Base-by-base conservation (phyloP, 2,329 filamentous ascomycete genomes). In the Penicillium paneum region DNA sequence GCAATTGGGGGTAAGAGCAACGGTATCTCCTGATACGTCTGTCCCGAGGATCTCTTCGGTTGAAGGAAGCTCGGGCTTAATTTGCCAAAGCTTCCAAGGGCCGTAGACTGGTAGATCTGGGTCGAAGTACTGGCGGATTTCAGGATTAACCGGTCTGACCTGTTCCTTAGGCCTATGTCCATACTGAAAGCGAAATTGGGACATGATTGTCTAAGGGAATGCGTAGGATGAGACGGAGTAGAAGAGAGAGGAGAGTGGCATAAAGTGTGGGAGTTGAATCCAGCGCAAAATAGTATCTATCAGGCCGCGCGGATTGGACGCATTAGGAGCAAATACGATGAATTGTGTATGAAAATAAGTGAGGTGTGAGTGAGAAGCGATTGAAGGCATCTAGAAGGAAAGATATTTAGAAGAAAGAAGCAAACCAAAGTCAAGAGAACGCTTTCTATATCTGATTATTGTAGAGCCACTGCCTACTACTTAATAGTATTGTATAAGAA, bases 1-100 rank as follows among this genome's bases (percentile, higher is more conserved):
- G 7, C 75, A 75, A 62, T 90, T 90, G 0, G 74, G 63, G 4
- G 72, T 62, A 2, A 77, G 64, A 21, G 54, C 58, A 8, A 70
- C 64, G 35, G 64, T 62, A 15, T 64, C 58, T 10, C 58, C 51
- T 8, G 53, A 50, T 10, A 56, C 55, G 32, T 61, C 59, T 10
- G 49, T 59, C 5, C 67, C 68, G 26, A 74, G 51, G 12, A 79
- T 66, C 54, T 79, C 77, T 5, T 68, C 59, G 3, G 67, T 54
- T 3, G 74, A 68, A 5, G 76, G 76, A 21, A 78, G 28, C 7
- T 78, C 76, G 2, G 74, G 70, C 31, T 69, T 73, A 1, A 56
- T 57, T 26, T 51, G 38, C 41, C 31, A 34, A 19, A 17, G 36
- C 17, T 6, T 38, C 38, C 19, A 47, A 55, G 52, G 28, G 7